Base-by-base conservation (phyloP, 2,329 filamentous ascomycete genomes). In the Ustulina deusta region DNA sequence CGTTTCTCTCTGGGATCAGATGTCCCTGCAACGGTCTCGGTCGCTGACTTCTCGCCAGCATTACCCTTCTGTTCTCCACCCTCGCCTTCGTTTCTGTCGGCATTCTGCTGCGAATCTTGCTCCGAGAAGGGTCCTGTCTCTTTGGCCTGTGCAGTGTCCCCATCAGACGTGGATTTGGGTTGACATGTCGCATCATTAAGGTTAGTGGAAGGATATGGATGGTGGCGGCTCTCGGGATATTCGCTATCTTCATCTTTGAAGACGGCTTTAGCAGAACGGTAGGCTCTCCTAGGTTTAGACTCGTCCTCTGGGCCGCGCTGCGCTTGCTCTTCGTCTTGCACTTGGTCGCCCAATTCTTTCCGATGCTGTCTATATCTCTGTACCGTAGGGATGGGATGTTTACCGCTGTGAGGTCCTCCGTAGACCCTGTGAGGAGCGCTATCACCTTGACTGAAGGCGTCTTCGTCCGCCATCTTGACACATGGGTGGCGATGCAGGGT, bases 341-440 rank as follows among this genome's bases (percentile, higher is more conserved):
- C 74, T 55, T 82, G 77, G 58, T 80, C 76, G 59, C 81, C 80
- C n/a, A 85, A 77, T 51, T 83, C 81, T 36, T 76, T 81, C 49
- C 80, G 79, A 57, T 84, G 83, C 66, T 86, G 80, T 27, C 81
- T 78, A 65, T 86, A 86, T 54, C 79, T 81, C 48, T 83, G 81
- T 51, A 86, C 78, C 32, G 84, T 87, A 7, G 85, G 85, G 34
- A 78, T 78, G 11, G 72, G 73, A 27, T 77, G 75, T 59, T 70
- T 74, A 9, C 71, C 75, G 55, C 69, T 73, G 48, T 74, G 74
- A 40, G 72, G 74, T 1, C 70, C 66, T 17, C 69, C 68, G 25
- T 75, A 69, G 10, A 69, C 70, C 51, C 68, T 72, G 13, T 46
- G 58, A 11, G 68, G 22, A 54, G 48, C 59, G 57, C 44, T 44